Percentiles rank a stretch among this genome's conserved stretches.
Evolutionary conservation across 805 yeast species (phyloP).

Genomic region (Cyberlindnera saturnus): DNA sequence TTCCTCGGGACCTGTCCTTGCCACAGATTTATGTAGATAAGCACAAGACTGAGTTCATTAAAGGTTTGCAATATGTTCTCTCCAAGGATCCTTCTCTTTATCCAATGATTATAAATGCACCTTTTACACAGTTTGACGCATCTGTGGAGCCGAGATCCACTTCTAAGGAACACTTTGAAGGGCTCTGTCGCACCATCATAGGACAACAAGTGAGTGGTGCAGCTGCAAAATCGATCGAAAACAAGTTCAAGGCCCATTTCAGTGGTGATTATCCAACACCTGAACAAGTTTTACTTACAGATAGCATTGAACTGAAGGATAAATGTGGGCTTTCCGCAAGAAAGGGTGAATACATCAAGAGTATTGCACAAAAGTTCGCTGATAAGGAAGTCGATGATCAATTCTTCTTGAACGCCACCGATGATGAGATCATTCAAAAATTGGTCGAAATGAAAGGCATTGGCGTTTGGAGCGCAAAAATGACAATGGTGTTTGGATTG

Average conservation of each 20-base stretch:
- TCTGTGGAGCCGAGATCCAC: constrained; percentile 9
- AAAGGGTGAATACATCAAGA: constrained; percentile 58
- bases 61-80: constrained; percentile 30
- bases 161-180: constrained; percentile 32
- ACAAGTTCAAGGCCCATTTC: constrained; percentile 36
- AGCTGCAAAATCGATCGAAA: constrained; percentile 66
- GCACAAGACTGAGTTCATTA: constrained; percentile 29
- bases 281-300: constrained; percentile 32
- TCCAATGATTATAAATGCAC: constrained; percentile 19
- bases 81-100: constrained; percentile 32
- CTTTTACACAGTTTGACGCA: constrained; percentile 25
- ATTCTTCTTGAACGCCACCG: constrained; percentile 32
- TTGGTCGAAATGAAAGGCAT: constrained; percentile 59
- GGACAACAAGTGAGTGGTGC: constrained; percentile 76
- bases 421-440: constrained; percentile 42
- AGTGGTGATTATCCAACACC: constrained; percentile 36
- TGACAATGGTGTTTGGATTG: constrained; percentile 74
- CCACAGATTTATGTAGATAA: constrained; percentile 20
- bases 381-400: constrained; percentile 30
- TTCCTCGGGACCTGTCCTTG: constrained; percentile 9
- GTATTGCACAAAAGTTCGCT: constrained; percentile 46
- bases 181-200: constrained; percentile 44
- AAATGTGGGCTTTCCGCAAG: constrained; percentile 62
- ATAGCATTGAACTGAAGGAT: constrained; percentile 43
- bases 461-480: constrained; percentile 84